phyloP scores from a whole-genome alignment of 106 monocot species.

The Dioscorea alata region DNA sequence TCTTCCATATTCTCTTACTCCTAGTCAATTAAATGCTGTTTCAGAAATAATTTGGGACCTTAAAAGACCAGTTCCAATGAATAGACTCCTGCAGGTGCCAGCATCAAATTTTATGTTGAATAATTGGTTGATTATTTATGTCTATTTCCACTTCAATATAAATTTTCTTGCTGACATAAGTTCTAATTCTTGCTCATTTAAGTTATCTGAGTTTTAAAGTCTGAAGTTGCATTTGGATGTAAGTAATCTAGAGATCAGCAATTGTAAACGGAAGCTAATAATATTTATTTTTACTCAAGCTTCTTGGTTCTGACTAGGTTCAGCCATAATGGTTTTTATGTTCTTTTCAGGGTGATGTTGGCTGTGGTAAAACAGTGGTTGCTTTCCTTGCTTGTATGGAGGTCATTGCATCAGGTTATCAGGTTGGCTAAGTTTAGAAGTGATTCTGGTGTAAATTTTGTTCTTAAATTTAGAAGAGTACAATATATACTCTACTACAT shows the following conservation, averaged over 20 bases:
- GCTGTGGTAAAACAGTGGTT: constrained; percentile 97
- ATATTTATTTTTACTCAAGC: no score
- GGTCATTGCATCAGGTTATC: constrained; percentile 88
- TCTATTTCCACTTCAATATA: not conserved
- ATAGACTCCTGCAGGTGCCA: constrained; percentile 86
- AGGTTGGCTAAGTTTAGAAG: constrained; percentile 37
- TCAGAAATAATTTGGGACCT: constrained; percentile 99
- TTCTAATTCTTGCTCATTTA: no score
- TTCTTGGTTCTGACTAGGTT: no score
- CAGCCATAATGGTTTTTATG: no score
- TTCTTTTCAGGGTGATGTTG: constrained; percentile 89
- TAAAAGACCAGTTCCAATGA: constrained; percentile 88
- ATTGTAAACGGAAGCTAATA: no score
- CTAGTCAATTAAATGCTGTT: constrained; percentile 81
- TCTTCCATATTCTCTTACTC: constrained; percentile 88
- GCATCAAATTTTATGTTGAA: not conserved
- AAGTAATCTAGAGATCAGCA: no score
- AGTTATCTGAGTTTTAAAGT: no score
- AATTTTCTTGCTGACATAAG: no score
- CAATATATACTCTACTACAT: no score
- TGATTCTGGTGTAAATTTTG: not conserved
- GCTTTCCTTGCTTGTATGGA: constrained; percentile 97
- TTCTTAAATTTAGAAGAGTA: not conserved
- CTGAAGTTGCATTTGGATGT: no score
- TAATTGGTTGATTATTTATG: not conserved